Conservation (phyloP, 2,329 filamentous ascomycete genomes). For the Curvularia verruculosa region DNA sequence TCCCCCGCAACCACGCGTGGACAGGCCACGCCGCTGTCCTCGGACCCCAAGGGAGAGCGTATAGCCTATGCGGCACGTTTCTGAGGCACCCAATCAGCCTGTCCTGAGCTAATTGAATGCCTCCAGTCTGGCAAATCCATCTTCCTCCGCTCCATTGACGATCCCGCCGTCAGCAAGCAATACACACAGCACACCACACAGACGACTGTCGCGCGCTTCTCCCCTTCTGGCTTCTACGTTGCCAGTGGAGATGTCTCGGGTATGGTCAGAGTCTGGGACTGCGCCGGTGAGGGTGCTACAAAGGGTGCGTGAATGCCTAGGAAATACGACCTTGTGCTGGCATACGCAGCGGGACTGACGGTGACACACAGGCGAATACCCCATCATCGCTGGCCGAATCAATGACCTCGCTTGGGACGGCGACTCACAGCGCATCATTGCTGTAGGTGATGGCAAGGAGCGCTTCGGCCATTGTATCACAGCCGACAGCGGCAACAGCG, state of each 20-base stretch:
- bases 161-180: slow-evolving; percentile 82
- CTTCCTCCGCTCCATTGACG: slow-evolving; percentile 92
- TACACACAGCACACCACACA: slow-evolving; percentile 89
- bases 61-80: slow-evolving; percentile 84
- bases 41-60: slow-evolving; percentile 86
- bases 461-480: slow-evolving; percentile 93
- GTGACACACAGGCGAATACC: slow-evolving; percentile 72
- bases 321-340: too few relatives aligned
- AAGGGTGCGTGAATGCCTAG: slow-evolving; percentile 60
- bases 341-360: slow-evolving; percentile 38
- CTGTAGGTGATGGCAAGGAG: slow-evolving; percentile 93
- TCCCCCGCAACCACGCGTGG: slow-evolving; percentile 83
- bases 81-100: not conserved
- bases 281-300: slow-evolving; percentile 81
- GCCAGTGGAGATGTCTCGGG: slow-evolving; percentile 89
- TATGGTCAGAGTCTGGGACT: slow-evolving; percentile 89
- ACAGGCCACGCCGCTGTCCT: slow-evolving; percentile 85
- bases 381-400: slow-evolving; percentile 91
- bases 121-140: slow-evolving; percentile 89
- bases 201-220: slow-evolving; percentile 92
- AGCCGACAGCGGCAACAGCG: slow-evolving; percentile 87
- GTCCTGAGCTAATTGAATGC: slow-evolving; percentile 10
- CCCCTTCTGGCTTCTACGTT: slow-evolving; percentile 92
- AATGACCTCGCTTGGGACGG: slow-evolving; percentile 98
- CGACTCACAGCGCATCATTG: slow-evolving; percentile 94